These are phyloP conservation scores for Naegleria fowleri DNA, from an alignment of 208 protist species.

Conservation along the genomic window DNA sequence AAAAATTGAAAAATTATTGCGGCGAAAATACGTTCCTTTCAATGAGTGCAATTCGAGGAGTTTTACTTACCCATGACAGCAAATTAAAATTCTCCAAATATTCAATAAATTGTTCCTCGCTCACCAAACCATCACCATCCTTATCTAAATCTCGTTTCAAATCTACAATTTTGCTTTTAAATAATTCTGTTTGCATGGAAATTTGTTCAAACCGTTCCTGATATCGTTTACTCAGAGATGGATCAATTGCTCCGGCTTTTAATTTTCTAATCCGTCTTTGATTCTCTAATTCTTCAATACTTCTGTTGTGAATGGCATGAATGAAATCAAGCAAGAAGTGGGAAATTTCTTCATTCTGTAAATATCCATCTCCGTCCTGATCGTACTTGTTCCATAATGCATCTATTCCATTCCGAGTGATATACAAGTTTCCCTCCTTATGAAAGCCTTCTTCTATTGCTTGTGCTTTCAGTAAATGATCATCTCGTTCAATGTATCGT, in stretches of 20 bases:
- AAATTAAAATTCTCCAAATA: not conserved
- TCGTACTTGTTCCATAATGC: not conserved
- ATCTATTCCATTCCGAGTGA: not conserved
- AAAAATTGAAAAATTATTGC: too few relatives aligned
- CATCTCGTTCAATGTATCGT: not conserved
- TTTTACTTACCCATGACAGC: not conserved
- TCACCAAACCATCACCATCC: not conserved
- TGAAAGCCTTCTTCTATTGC: not conserved
- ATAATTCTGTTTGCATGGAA: not conserved
- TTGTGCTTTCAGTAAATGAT: not conserved
- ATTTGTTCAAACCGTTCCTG: not conserved
- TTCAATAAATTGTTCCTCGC: not conserved
- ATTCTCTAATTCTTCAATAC: not conserved
- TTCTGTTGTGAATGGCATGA: not conserved
- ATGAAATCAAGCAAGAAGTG: not conserved
- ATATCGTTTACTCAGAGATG: not conserved
- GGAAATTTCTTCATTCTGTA: not conserved
- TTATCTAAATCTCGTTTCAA: not conserved
- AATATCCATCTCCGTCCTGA: not conserved
- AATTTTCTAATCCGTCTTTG: not conserved
- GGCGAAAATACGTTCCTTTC: too few relatives aligned
- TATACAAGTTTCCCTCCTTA: not conserved
- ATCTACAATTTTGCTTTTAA: not conserved
- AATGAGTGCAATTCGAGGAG: too few relatives aligned
- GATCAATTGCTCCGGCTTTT: not conserved